A percentile compares a stretch with the other conserved stretches of the same genome.
Evolutionary conservation across 805 yeast species (phyloP).

Genomic region (Zygosaccharomyces rouxii): DNA sequence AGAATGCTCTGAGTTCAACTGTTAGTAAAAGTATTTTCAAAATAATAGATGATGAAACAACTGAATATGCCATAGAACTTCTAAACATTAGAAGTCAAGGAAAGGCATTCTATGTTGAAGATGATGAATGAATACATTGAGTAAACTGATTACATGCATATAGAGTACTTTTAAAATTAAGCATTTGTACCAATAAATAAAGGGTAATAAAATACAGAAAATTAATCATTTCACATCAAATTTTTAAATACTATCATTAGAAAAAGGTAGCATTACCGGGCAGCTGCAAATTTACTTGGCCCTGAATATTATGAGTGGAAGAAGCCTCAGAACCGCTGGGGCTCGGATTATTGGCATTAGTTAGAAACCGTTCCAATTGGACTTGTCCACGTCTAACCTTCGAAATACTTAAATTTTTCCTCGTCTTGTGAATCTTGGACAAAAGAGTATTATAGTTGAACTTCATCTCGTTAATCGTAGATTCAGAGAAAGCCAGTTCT

Average conservation of each 20-base stretch:
- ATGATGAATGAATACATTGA: background rate
- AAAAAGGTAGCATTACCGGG: slow-evolving; percentile 13
- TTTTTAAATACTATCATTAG: slow-evolving; percentile 1
- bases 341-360: slow-evolving; percentile 8
- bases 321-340: slow-evolving; percentile 11
- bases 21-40: slow-evolving; percentile 54
- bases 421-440: slow-evolving; percentile 25
- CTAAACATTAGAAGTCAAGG: slow-evolving; percentile 34
- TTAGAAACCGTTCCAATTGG: slow-evolving; percentile 15
- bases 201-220: background rate
- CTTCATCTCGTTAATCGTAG: slow-evolving; percentile 27
- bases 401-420: slow-evolving; percentile 11
- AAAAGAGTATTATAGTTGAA: slow-evolving; percentile 23
- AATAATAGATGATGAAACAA: slow-evolving; percentile 52
- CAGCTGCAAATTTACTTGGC: slow-evolving; percentile 10
- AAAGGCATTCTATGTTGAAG: slow-evolving; percentile 15
- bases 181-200: background rate
- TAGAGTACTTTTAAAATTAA: background rate
- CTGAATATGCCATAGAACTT: slow-evolving; percentile 33
- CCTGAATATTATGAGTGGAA: slow-evolving; percentile 10
- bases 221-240: background rate
- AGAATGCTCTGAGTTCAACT: slow-evolving; percentile 51
- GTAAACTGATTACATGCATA: background rate
- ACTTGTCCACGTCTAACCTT: slow-evolving; percentile 14
- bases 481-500: slow-evolving; percentile 28